These are phyloP conservation scores for Mariannaea elegans DNA, from an alignment of 2,329 filamentous ascomycete species.

Conservation along the genomic window DNA sequence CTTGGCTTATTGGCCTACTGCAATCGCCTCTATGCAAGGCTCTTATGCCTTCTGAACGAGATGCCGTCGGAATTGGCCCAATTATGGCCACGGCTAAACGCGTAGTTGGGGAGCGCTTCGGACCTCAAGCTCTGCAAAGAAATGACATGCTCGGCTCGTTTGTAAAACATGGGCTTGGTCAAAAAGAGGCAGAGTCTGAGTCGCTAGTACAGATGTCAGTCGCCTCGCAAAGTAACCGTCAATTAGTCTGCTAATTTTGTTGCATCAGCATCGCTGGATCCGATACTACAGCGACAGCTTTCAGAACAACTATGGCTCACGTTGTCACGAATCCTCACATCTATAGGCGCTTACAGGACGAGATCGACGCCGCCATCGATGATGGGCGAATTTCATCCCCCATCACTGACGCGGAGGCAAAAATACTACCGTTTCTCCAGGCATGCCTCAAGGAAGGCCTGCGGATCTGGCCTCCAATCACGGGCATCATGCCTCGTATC, in stretches of 20 bases:
- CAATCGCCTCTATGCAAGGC: constrained; percentile 15
- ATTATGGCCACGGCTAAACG: constrained; percentile 15
- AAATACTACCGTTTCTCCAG: constrained; percentile 2
- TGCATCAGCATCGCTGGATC: constrained; percentile 15
- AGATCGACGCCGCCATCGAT: constrained; percentile 5
- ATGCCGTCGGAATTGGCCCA: constrained; percentile 10
- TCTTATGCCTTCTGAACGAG: constrained; percentile 11
- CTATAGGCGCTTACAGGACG: background rate
- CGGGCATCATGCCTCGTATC: constrained; percentile 10
- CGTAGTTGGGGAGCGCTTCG: background rate
- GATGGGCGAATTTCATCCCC: background rate
- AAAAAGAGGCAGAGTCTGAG: constrained; percentile 11
- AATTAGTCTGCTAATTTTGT: background rate
- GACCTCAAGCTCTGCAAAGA: background rate
- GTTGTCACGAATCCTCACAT: background rate
- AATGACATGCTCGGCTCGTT: constrained; percentile 20
- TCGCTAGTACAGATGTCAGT: constrained; percentile 11
- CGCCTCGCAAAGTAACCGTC: background rate
- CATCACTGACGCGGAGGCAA: background rate
- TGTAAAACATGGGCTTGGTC: constrained; percentile 4
- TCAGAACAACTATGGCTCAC: background rate
- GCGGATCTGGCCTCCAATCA: constrained; percentile 15
- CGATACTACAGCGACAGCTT: constrained; percentile 11
- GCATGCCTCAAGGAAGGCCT: constrained; percentile 14
- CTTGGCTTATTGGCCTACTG: constrained; percentile 9